A percentile compares a stretch with the other conserved stretches of the same genome.
Conservation (phyloP, 495 filamentous ascomycete species). For the Acidomyces sp. region DNA sequence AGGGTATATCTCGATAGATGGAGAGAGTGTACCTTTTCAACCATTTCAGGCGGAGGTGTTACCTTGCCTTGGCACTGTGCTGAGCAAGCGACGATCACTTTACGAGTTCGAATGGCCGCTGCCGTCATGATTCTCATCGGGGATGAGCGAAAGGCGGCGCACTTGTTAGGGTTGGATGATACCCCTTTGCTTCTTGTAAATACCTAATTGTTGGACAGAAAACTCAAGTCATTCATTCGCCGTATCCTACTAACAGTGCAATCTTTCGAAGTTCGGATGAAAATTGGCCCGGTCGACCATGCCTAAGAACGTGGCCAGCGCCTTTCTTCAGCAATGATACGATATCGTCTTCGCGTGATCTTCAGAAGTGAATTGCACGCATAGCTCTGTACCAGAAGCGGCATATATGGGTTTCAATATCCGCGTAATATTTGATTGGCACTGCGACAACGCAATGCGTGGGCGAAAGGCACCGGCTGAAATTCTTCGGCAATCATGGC, state of each 20-base stretch:
- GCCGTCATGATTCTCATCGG: not conserved
- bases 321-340: no score
- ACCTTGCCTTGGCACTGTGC: conserved; percentile 66
- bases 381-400: no score
- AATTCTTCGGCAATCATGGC: no score
- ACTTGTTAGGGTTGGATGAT: not conserved
- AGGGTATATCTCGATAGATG: conserved; percentile 90
- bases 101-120: conserved; percentile 43
- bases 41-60: conserved; percentile 87
- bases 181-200: not conserved
- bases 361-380: no score
- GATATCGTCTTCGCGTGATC: no score
- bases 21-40: conserved; percentile 71
- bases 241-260: not conserved
- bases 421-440: no score
- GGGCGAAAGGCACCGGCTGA: no score
- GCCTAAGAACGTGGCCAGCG: no score
- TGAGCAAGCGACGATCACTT: conserved; percentile 53
- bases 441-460: no score
- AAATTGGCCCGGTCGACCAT: not conserved
- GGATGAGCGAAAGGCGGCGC: not conserved
- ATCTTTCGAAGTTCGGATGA: not conserved
- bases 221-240: not conserved
- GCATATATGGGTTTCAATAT: no score
- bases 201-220: no score